Evolutionary conservation across 2,329 filamentous ascomycete genomes (phyloP).

Genomic region (Colletotrichum sp.): DNA sequence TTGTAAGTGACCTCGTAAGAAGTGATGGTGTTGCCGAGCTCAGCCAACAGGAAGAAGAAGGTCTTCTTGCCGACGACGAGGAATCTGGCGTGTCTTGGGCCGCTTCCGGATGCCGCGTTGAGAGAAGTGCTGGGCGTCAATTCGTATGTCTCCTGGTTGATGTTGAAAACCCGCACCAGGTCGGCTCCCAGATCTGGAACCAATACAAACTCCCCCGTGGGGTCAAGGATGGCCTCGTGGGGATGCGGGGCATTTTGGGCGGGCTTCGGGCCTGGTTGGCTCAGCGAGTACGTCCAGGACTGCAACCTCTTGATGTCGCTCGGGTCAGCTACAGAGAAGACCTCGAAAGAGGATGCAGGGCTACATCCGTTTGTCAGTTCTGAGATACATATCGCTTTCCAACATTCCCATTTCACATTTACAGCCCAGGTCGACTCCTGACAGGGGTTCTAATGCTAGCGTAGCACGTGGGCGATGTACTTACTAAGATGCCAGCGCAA

Average conservation of each 20-base stretch:
- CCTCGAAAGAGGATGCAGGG: constrained; percentile 9
- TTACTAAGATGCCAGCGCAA: constrained; percentile 24
- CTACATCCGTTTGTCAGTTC: background rate
- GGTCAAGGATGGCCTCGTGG: constrained; percentile 22
- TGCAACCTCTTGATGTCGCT: constrained; percentile 17
- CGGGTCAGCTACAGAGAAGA: constrained; percentile 16
- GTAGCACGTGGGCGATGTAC: background rate
- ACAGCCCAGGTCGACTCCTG: background rate
- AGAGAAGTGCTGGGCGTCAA: constrained; percentile 13
- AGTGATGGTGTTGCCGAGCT: constrained; percentile 62
- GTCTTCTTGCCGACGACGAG: constrained; percentile 46
- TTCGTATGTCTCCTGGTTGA: constrained; percentile 12
- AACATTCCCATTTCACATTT: background rate
- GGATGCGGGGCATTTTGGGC: constrained; percentile 17
- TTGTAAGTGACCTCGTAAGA: constrained; percentile 62
- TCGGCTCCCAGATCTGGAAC: constrained; percentile 19
- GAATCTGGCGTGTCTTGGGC: constrained; percentile 53
- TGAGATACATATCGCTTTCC: background rate
- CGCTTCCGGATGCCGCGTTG: constrained; percentile 4
- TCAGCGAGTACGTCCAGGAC: constrained; percentile 39
- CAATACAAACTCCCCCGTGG: constrained; percentile 18
- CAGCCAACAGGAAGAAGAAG: constrained; percentile 64
- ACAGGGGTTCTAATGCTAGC: background rate
- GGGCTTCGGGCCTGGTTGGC: constrained; percentile 45
- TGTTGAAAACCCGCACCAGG: constrained; percentile 13